Percentiles rank a stretch among this genome's conserved stretches.
phyloP scores from a whole-genome alignment of 768 basidiomycete species.

The Boletus reticulatus region DNA sequence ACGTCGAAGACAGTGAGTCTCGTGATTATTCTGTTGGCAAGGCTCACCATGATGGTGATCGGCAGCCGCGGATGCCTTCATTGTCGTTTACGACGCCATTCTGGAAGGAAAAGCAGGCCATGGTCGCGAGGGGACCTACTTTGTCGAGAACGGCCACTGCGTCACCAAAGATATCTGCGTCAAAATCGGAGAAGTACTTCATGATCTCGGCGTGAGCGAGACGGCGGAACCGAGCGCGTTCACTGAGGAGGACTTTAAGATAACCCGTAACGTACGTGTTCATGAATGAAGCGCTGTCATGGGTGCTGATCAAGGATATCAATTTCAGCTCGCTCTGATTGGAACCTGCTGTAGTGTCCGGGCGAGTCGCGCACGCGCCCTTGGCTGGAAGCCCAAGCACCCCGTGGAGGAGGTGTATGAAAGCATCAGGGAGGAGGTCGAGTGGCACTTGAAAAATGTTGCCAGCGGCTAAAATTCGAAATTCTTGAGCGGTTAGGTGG shows the following conservation, averaged over 20 bases:
- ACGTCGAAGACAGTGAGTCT: slow-evolving; percentile 44
- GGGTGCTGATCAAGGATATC: neutral
- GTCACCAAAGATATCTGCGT: slow-evolving; percentile 42
- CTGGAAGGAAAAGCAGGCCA: slow-evolving; percentile 19
- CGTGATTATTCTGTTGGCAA: neutral
- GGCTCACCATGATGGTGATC: neutral
- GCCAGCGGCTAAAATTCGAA: too few relatives aligned
- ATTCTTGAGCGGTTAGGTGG: too few relatives aligned
- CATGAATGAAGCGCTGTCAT: neutral
- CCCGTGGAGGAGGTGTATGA: slow-evolving; percentile 25
- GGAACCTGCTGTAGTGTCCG: slow-evolving; percentile 23
- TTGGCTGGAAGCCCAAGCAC: slow-evolving; percentile 34
- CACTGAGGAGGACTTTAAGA: slow-evolving; percentile 25
- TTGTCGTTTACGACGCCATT: slow-evolving; percentile 41
- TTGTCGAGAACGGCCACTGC: slow-evolving; percentile 52
- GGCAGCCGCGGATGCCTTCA: slow-evolving; percentile 40
- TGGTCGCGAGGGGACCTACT: slow-evolving; percentile 50
- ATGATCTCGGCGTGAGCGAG: slow-evolving; percentile 14
- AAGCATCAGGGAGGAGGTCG: slow-evolving; percentile 19
- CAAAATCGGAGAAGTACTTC: slow-evolving; percentile 37
- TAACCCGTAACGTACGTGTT: slow-evolving; percentile 3
- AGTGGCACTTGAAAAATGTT: slow-evolving; percentile 14
- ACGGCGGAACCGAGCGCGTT: slow-evolving; percentile 40
- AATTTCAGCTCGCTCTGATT: slow-evolving; percentile 12
- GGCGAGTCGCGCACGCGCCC: slow-evolving; percentile 17